Evolutionary conservation across 2,329 filamentous ascomycete genomes (phyloP), one percentile per base, ranked within the genome.

Genomic region (Cryphonectria carpinicola): DNA sequence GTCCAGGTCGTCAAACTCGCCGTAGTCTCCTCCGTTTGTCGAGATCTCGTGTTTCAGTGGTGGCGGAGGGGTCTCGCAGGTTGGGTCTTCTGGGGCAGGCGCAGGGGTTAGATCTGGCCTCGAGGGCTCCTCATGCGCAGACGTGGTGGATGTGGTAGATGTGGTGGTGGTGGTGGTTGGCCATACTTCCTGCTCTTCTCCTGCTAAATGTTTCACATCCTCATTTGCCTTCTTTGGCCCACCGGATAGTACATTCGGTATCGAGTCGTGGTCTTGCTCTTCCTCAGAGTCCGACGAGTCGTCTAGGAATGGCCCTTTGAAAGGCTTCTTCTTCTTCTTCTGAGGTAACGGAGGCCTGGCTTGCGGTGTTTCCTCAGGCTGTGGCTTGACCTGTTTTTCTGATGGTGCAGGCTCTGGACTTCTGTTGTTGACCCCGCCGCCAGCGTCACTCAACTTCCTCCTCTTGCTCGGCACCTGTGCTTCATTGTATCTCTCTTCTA

Each of bases 261-360:
- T 5, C n/a, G 58, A 25, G 4, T 76, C 68, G 10, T 60, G 70
- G 25, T 77, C 74, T 4, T 83, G 82, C 4, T 83, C 82, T 25
- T 81, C 80, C 63, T 87, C 88, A 66, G 84, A 86, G 65, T 90
- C 88, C 0, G 92, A 93, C 0, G 92, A 93, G 72, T 94, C 91
- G 70, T 92, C 87, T 56, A 94, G 77, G 75, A 95, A 95, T 0
- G 91, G 91, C 0, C 88, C 89, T 70, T 79, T 84, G 32, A 76
- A 76, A 10, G 70, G 77, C 70, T 32, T 32, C 32, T 78, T 82
- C 46, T 78, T 82, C 49, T 77, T 82, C 46, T 78, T 82, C 49
- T 77, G 78, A 6, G 75, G 70, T 66, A 76, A 73, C 54, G 19
- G 25, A 67, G 35, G 49, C 46, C 66, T 67, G 35, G 46, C 43